A percentile compares a stretch with the other conserved stretches of the same genome.
phyloP scores from a whole-genome alignment of 2,329 filamentous ascomycete genomes.

The Nannizzia gypsea region DNA sequence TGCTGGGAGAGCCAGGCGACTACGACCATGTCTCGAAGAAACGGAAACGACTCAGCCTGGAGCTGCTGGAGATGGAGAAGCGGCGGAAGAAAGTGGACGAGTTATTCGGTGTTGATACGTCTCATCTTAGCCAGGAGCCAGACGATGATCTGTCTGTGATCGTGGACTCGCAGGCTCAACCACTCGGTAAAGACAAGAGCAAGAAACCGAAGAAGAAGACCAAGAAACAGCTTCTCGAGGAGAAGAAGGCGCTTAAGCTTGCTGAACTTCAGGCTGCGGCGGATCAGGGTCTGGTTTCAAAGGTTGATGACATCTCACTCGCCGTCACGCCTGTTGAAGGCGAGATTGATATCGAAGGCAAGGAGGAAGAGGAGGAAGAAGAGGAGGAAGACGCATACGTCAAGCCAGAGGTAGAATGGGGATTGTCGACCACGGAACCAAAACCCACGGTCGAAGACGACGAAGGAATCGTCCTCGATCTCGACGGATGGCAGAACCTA shows the following conservation, averaged over 20 bases:
- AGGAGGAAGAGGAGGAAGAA: constrained; percentile 11
- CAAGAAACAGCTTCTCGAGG: constrained; percentile 64
- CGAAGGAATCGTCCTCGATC: constrained; percentile 50
- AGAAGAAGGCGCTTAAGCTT: constrained; percentile 46
- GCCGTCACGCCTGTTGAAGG: constrained; percentile 6
- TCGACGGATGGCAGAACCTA: constrained; percentile 58
- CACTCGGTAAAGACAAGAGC: constrained; percentile 33
- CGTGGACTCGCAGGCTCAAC: constrained; percentile 9
- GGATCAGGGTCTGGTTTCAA: constrained; percentile 1
- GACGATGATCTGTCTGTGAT: constrained; percentile 22
- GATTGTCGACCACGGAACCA: constrained; percentile 48
- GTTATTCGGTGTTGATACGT: constrained; percentile 52
- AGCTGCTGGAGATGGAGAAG: constrained; percentile 47
- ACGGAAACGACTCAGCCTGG: constrained; percentile 24
- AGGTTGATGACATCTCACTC: constrained; percentile 5
- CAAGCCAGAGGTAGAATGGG: constrained; percentile 46
- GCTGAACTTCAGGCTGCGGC: constrained; percentile 13
- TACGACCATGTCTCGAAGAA: constrained; percentile 12
- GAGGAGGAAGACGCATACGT: constrained; percentile 23
- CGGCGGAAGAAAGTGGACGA: constrained; percentile 76
- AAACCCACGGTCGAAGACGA: constrained; percentile 56
- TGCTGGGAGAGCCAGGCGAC: constrained; percentile 14
- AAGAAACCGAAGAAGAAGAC: constrained; percentile 59
- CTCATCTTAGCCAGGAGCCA: constrained; percentile 39
- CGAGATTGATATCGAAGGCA: constrained; percentile 10